A percentile compares a stretch with the other conserved stretches of the same genome.
Evolutionary conservation across 2,329 filamentous ascomycete species (phyloP).

Genomic region (Penicillium sp.): DNA sequence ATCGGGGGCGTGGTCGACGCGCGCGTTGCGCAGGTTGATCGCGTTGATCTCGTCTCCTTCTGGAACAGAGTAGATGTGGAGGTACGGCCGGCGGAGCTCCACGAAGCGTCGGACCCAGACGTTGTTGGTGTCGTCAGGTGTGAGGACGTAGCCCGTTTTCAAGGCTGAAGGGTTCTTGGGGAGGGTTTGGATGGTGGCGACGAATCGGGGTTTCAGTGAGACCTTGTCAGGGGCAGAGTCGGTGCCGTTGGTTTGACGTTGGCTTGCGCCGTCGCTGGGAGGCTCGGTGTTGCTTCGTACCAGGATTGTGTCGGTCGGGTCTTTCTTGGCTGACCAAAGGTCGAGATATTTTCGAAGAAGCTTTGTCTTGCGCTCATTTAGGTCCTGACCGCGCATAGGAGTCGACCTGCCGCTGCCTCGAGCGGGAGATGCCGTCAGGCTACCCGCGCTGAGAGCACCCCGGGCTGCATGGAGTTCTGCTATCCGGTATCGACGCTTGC

Average conservation of each 20-base stretch:
- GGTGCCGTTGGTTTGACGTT: constrained; percentile 31
- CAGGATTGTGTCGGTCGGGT: constrained; percentile 48
- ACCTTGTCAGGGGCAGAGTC: constrained; percentile 33
- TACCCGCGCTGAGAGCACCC: constrained; percentile 47
- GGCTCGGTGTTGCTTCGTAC: constrained; percentile 51
- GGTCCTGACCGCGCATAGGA: constrained; percentile 39
- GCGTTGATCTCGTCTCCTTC: constrained; percentile 90
- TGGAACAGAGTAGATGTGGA: constrained; percentile 83
- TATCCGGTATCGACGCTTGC: constrained; percentile 73
- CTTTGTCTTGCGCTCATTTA: constrained; percentile 42
- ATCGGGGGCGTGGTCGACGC: constrained; percentile 91
- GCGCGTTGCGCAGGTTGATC: constrained; percentile 83
- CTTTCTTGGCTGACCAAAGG: constrained; percentile 47
- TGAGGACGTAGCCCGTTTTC: constrained; percentile 86
- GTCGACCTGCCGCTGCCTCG: constrained; percentile 42
- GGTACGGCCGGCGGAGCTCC: constrained; percentile 86
- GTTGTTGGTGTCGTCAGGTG: constrained; percentile 74
- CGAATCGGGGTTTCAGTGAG: constrained; percentile 64
- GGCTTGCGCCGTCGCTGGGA: constrained; percentile 40
- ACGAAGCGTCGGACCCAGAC: constrained; percentile 93
- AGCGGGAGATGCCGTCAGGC: constrained; percentile 39
- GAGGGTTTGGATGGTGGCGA: constrained; percentile 76
- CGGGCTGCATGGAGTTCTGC: constrained; percentile 75
- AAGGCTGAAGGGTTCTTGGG: constrained; percentile 80
- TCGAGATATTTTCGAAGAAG: constrained; percentile 48